Evolutionary conservation across 768 basidiomycete species (phyloP).

Genomic region (Auricularia cornea): DNA sequence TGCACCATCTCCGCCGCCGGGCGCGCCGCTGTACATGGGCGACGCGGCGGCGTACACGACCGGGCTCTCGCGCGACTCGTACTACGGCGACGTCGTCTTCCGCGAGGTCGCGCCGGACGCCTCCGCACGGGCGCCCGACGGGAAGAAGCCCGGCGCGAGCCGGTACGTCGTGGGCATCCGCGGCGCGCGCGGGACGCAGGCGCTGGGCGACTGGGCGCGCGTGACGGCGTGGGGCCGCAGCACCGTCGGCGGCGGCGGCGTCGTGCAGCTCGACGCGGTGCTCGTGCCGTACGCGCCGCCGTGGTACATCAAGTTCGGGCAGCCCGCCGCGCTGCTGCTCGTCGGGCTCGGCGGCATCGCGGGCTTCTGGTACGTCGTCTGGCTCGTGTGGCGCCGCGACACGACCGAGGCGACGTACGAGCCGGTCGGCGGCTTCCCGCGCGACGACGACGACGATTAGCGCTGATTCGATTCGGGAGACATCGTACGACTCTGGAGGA

Average conservation of each 20-base stretch:
- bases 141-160: constrained; percentile 33
- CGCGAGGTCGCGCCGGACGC: constrained; percentile 21
- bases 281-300: constrained; percentile 79
- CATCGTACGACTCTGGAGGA: too few relatives aligned
- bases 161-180: constrained; percentile 62
- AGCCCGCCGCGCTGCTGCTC: constrained; percentile 52
- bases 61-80: constrained; percentile 53
- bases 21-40: constrained; percentile 53
- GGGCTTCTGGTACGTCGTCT: constrained; percentile 64
- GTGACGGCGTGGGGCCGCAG: constrained; percentile 71
- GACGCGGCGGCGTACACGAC: constrained; percentile 71
- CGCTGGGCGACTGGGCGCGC: constrained; percentile 52
- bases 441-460: constrained; percentile 10
- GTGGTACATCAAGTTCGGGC: constrained; percentile 75
- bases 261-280: constrained; percentile 78
- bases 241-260: constrained; percentile 63
- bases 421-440: constrained; percentile 72
- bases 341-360: constrained; percentile 55
- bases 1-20: constrained; percentile 11
- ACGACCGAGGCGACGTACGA: constrained; percentile 84
- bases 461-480: too few relatives aligned
- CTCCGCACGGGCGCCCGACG: constrained; percentile 19
- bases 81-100: constrained; percentile 82
- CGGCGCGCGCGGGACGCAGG: constrained; percentile 60
- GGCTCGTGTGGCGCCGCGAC: constrained; percentile 62